phyloP scores from a whole-genome alignment of 169 alveolate species.

The Perkinsus marinus region DNA sequence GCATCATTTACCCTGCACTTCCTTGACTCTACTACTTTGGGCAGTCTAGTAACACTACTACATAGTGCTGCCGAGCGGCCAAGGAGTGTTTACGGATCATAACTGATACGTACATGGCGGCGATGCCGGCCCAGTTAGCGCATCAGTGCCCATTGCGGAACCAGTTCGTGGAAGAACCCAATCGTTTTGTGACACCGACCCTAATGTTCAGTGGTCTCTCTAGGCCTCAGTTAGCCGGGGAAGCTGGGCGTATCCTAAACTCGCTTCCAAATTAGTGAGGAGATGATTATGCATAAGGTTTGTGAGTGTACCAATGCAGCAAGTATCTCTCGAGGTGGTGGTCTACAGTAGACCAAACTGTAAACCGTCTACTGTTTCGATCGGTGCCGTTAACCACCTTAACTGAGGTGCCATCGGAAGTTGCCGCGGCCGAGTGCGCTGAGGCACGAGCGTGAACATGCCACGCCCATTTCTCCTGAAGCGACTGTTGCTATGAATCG shows the following conservation, averaged over 20 bases:
- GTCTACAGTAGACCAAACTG: background rate
- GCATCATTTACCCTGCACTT: background rate
- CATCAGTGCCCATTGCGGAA: background rate
- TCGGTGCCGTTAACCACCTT: too few species aligned
- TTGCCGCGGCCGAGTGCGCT: background rate
- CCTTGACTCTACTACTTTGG: background rate
- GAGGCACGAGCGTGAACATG: background rate
- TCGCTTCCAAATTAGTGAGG: background rate
- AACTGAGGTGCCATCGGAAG: background rate
- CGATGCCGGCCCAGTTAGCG: background rate
- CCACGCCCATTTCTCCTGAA: background rate
- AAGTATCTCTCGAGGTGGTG: background rate
- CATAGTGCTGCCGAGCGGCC: too few species aligned
- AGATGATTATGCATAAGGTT: background rate
- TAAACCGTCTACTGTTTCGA: background rate
- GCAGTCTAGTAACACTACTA: background rate
- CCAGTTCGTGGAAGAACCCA: background rate
- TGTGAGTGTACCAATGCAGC: background rate
- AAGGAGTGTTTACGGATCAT: too few species aligned
- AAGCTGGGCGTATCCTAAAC: background rate
- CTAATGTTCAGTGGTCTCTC: background rate
- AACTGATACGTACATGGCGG: too few species aligned
- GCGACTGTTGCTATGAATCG: background rate
- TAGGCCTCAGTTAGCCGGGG: background rate
- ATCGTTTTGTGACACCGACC: background rate